Conservation (phyloP, 768 basidiomycete species). For the Pleurotus sapidus region DNA sequence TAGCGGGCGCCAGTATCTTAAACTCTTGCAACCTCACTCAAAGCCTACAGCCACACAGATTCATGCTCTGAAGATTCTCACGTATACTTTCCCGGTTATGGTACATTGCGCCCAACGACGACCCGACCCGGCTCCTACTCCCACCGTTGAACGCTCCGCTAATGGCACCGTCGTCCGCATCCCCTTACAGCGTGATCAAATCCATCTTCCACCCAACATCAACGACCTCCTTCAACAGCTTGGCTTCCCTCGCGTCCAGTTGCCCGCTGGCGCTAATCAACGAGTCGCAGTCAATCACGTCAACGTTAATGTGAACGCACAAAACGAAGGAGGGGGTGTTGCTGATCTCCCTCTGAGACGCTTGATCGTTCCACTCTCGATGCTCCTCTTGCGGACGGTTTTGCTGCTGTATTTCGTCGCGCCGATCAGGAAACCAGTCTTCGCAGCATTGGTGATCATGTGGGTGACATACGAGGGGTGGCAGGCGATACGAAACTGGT, state of each 20-base stretch:
- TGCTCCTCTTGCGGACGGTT: slow-evolving; percentile 66
- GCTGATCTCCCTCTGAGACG: slow-evolving; percentile 66
- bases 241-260: slow-evolving; percentile 49
- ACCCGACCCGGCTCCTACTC: slow-evolving; percentile 5
- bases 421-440: slow-evolving; percentile 68
- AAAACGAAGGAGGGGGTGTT: slow-evolving; percentile 31
- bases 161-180: slow-evolving; percentile 19
- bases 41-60: slow-evolving; percentile 56
- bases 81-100: slow-evolving; percentile 52
- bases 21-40: slow-evolving; percentile 40
- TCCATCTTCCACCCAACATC: slow-evolving; percentile 45
- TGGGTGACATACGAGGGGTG: slow-evolving; percentile 80
- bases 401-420: slow-evolving; percentile 77
- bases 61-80: slow-evolving; percentile 64
- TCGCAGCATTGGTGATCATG: slow-evolving; percentile 60
- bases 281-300: slow-evolving; percentile 28
- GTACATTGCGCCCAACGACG: slow-evolving; percentile 23
- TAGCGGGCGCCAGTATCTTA: slow-evolving; percentile 55
- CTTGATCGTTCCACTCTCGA: slow-evolving; percentile 59
- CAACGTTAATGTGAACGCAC: slow-evolving; percentile 22
- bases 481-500: slow-evolving; percentile 56
- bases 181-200: slow-evolving; percentile 21
- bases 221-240: slow-evolving; percentile 64
- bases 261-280: slow-evolving; percentile 10
- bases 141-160: background rate